Base-by-base conservation (phyloP, 164 flowering plant genomes). In the Buxus sempervirens region DNA sequence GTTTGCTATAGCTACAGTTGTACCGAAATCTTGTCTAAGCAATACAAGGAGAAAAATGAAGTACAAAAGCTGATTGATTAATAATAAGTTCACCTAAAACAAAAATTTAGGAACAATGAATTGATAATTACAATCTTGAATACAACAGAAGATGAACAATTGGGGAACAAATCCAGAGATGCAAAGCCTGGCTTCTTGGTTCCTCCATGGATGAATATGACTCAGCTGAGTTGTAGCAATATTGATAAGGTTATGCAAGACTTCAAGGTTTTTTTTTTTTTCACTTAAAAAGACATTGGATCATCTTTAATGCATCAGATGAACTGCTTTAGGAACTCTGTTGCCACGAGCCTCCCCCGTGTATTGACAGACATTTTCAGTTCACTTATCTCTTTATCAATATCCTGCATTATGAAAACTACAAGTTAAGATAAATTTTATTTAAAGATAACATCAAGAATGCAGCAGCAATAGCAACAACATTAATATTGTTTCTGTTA, bases 371-470 rank as follows among this genome's bases (percentile, higher is more conserved):
- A 92, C 80, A 95, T 66, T 73, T 95, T 95, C 73, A 95, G 72
- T 71, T 95, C 99, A 60, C 89, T 88, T 64, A 95, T 95, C 84
- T 95, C 99, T 73, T 95, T 95, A 68, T 95, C 98, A 61, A 95
- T 95, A 69, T 95, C 99, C 99, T 95, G 91, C 76, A 79, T 36
- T 55, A 70, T 64, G 53, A 14, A 64, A 38, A 70, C 27, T 38
- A 53, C n/a, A 14, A 28, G 45, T 58, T 7, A 4, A 18, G 68
- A 54, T 24, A 36, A 24, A 4, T 53, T 69, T 32, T 14, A 54
- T 54, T 8, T 6, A 24, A 54, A 63, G 23, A 62, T 27, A 27
- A 73, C 22, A 70, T 41, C 4, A 26, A 63, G n/a, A n/a, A 18
- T 3, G 60, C 56, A 51, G 24, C 14, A 22, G 16, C 16, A 56